Evolutionary conservation across 306 rosid genomes (phyloP), one percentile per base, ranked within the genome.

Genomic region (Argentina anserina): DNA sequence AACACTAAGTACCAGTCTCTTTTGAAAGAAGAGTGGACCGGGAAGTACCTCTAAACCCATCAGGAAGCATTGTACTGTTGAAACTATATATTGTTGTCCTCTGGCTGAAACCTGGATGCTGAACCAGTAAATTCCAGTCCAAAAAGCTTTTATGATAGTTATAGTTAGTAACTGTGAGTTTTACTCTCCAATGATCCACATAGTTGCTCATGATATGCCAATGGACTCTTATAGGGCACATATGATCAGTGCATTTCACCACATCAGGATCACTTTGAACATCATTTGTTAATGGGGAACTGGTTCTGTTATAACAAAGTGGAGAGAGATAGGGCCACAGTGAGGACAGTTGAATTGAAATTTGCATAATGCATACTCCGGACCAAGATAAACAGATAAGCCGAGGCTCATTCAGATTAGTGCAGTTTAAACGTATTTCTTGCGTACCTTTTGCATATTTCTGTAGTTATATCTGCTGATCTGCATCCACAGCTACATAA

Each of bases 171-270:
- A 88, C 67, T 71, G 97, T 90, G 42, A 92, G 90, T 82, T 92
- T 92, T 41, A 88, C 84, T 70, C 92, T 88, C 98, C 98, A 88
- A 5, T 88, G 79, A 53, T 81, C 67, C 82, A 83, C 70, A 68
- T 90, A 90, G 76, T 84, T 92, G 71, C 71, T 86, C 80, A 83
- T 88, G 61, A 90, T 33, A 83, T 92, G 97, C 97, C 97, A 88
- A 74, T 92, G 97, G 42, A 92, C 89, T 80, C 78, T 81, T 81
- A 88, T 67, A 9, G 91, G 98, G 75, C 96, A 90, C 96, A 92
- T 90, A 73, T 90, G 97, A 46, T 83, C 84, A 0, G 87, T 88
- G 79, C 98, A 90, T 78, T 71, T 71, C 40, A 88, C 75, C 25
- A 43, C 29, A 69, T 72, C 73, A 1, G 34, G 25, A 58, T 80